phyloP scores from a whole-genome alignment of 2,329 filamentous ascomycete species.

The Myotisia sp. region DNA sequence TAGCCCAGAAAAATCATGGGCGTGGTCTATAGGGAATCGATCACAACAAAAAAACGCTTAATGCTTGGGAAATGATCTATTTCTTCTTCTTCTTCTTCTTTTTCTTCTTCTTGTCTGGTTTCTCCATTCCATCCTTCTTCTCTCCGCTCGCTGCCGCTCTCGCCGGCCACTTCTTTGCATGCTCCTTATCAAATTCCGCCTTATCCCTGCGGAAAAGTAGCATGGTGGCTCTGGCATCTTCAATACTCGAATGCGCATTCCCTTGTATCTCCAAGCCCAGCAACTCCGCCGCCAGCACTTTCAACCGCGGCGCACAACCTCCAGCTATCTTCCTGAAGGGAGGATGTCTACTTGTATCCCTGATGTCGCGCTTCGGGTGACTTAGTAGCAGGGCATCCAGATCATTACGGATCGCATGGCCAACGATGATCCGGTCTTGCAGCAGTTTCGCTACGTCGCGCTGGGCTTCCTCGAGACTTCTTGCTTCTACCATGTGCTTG shows the following conservation, averaged over 20 bases:
- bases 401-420: constrained; percentile 72
- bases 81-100: constrained; percentile 34
- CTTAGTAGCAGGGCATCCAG: constrained; percentile 58
- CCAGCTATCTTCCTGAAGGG: constrained; percentile 52
- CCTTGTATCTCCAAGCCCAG: constrained; percentile 46
- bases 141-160: constrained; percentile 18
- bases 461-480: constrained; percentile 65
- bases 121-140: too few relatives aligned
- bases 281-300: constrained; percentile 42
- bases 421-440: constrained; percentile 58
- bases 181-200: constrained; percentile 68
- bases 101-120: constrained; percentile 35
- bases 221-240: constrained; percentile 84
- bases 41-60: too few relatives aligned
- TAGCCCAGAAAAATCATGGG: too few relatives aligned
- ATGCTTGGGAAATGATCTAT: neutral
- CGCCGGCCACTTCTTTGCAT: constrained; percentile 50
- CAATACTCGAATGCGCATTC: constrained; percentile 47
- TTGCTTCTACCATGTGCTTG: constrained; percentile 54
- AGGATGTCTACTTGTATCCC: constrained; percentile 69
- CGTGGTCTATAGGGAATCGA: too few relatives aligned
- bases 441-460: constrained; percentile 54
- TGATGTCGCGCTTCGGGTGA: constrained; percentile 62
- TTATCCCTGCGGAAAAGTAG: constrained; percentile 73
- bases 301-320: constrained; percentile 37